Conservation (phyloP, 2,329 filamentous ascomycete genomes). For the Aspergillaceae sp. region DNA sequence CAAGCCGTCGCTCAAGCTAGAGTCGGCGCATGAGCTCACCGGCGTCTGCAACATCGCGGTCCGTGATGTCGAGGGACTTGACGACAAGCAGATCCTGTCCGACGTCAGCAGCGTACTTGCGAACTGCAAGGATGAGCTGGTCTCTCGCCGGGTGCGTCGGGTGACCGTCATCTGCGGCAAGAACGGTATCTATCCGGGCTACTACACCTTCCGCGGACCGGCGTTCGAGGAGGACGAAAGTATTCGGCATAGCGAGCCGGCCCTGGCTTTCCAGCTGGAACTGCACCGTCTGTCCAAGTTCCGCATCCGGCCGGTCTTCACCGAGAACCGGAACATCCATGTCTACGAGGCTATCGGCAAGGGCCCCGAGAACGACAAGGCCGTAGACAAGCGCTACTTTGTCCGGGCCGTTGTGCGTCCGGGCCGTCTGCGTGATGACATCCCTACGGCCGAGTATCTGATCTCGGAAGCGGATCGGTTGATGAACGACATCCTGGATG, state of each 20-base stretch:
- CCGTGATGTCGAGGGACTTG: conserved; percentile 72
- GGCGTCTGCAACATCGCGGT: conserved; percentile 90
- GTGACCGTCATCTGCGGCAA: conserved; percentile 95
- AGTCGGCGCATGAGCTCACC: conserved; percentile 67
- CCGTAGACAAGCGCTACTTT: conserved; percentile 79
- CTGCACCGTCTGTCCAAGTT: conserved; percentile 90
- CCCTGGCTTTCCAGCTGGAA: conserved; percentile 96
- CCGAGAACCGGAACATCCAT: conserved; percentile 98
- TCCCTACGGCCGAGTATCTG: conserved; percentile 96
- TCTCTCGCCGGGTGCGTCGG: conserved; percentile 72
- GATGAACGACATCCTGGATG: conserved; percentile 96
- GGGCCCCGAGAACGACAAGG: conserved; percentile 74
- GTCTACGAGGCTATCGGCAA: conserved; percentile 96
- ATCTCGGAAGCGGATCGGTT: conserved; percentile 94
- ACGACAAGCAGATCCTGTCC: conserved; percentile 70
- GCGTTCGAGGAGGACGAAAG: conserved; percentile 82
- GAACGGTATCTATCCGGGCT: conserved; percentile 89
- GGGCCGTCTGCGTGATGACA: conserved; percentile 89
- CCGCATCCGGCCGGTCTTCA: conserved; percentile 96
- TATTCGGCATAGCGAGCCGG: conserved; percentile 94
- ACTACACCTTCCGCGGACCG: conserved; percentile 97
- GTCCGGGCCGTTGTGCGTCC: conserved; percentile 91
- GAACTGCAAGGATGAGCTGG: conserved; percentile 73
- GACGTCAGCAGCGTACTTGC: conserved; percentile 69
- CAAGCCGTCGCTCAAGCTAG: conserved; percentile 46